Conservation (phyloP, 1,284 basidiomycete genomes). For the Rhizoctonia solani region DNA sequence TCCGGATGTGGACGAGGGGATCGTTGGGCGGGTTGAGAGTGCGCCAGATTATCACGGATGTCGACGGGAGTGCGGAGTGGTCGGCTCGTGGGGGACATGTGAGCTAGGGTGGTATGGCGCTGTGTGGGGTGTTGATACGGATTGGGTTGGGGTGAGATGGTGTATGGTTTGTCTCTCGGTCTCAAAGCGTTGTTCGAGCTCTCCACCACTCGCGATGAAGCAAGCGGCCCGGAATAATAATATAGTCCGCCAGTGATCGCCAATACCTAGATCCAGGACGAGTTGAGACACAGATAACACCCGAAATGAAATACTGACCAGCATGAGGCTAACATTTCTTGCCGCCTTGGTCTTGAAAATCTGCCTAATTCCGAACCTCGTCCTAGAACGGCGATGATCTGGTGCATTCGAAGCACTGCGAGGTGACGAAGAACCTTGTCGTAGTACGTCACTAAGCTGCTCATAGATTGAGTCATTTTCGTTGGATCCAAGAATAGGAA, state of each 20-base stretch:
- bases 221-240: conserved; percentile 54
- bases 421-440: conserved; percentile 53
- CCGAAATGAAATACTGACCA: conserved; percentile 29
- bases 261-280: conserved; percentile 56
- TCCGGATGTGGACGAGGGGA: conserved; percentile 72
- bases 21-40: conserved; percentile 75
- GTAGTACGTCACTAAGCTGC: conserved; percentile 76
- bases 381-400: conserved; percentile 11
- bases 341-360: conserved; percentile 36
- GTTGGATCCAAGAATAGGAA: background rate
- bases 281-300: background rate
- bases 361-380: conserved; percentile 12
- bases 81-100: background rate
- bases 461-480: conserved; percentile 15
- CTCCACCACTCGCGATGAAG: background rate
- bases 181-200: background rate
- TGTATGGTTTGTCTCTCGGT: background rate
- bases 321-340: conserved; percentile 38
- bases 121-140: conserved; percentile 6
- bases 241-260: conserved; percentile 74
- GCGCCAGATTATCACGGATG: conserved; percentile 77
- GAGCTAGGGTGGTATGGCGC: conserved; percentile 6
- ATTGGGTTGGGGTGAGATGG: conserved; percentile 28
- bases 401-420: conserved; percentile 12
- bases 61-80: conserved; percentile 43